Base-by-base conservation (phyloP, 2,329 filamentous ascomycete genomes). In the Diaporthe longicolla region DNA sequence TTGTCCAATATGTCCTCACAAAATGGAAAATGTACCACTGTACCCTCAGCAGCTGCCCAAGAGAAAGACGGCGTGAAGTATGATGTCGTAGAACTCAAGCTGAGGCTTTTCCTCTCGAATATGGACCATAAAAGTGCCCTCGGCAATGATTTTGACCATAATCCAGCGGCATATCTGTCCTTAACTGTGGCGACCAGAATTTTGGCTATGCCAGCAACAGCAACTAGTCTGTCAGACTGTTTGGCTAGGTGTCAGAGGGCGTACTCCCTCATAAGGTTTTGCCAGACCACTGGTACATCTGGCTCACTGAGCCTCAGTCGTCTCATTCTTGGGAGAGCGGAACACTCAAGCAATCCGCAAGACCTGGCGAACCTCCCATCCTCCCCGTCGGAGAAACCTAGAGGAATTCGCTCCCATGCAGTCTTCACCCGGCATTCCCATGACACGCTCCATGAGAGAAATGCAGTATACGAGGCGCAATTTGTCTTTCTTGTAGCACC, bases 1-100 rank as follows among this genome's bases (percentile, higher is more conserved):
- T 3, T 15, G 21, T 48, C 2, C 7, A 8, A 7, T 10, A 17
- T 19, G 1, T 21, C 5, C 7, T 0, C 2, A 19, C 17, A 21
- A 7, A 1, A 1, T n/a, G 7, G 3, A n/a, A 21, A 21, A 0
- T 19, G 8, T 19, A 0, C 8, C 21, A 50, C 45, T 2, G 1
- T n/a, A 8, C 21, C 45, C 19, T 50, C 45, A n/a, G 21, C 45
- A n/a, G 45, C 45, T 50, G 45, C 45, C 45, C 45, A 50, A n/a
- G 45, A 50, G 45, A 50, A 50, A n/a, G 45, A 9, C 21, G 21
- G 45, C 9, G 45, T 50, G 45, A 10, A 50, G 19, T 50, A 50
- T 50, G 7, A 21, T 9, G 19, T 10, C 6, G 19, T 7, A 48
- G 45, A 19, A 19, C 21, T 48, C 19, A 8, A 48, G 2, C 7